Evolutionary conservation across 371 early-diverging fungal species (phyloP).

Genomic region (Mortierella sp.): DNA sequence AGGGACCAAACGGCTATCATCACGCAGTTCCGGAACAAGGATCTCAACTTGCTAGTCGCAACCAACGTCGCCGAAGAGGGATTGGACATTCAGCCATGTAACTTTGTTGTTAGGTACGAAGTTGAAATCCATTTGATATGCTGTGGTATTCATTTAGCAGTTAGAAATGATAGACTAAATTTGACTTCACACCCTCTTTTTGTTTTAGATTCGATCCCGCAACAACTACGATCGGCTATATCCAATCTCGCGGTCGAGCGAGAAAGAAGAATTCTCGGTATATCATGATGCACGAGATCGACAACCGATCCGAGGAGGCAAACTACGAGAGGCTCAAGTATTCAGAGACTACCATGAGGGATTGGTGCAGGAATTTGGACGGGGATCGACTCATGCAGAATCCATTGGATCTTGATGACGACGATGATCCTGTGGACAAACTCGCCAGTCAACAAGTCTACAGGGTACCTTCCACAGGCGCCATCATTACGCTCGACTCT

Average conservation of each 20-base stretch:
- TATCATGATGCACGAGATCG: constrained; percentile 75
- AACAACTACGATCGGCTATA: constrained; percentile 77
- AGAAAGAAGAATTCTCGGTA: constrained; percentile 79
- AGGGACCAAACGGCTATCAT: constrained; percentile 74
- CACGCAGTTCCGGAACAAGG: constrained; percentile 73
- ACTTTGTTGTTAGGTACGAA: constrained; percentile 91
- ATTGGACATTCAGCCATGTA: constrained; percentile 95
- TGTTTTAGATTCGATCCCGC: constrained; percentile 86
- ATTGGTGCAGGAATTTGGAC: constrained; percentile 60
- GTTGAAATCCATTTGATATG: constrained; percentile 5
- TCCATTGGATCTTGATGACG: constrained; percentile 42
- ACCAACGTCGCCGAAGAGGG: constrained; percentile 98
- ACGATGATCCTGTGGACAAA: constrained; percentile 44
- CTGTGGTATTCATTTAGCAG: neutral
- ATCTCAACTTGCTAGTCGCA: constrained; percentile 84
- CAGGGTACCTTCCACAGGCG: constrained; percentile 67
- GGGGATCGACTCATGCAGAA: constrained; percentile 56
- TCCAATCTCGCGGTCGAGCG: constrained; percentile 97
- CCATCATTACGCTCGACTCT: constrained; percentile 70
- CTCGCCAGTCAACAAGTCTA: constrained; percentile 52
- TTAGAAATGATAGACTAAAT: no score
- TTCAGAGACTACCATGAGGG: constrained; percentile 65
- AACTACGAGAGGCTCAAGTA: constrained; percentile 56
- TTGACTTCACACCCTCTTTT: no score
- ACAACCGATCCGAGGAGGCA: constrained; percentile 55